Percentiles rank a stretch among this genome's conserved stretches.
These are phyloP conservation scores for Hippophae tibetana DNA, from an alignment of 306 rosid genomes.

Conservation along the genomic window DNA sequence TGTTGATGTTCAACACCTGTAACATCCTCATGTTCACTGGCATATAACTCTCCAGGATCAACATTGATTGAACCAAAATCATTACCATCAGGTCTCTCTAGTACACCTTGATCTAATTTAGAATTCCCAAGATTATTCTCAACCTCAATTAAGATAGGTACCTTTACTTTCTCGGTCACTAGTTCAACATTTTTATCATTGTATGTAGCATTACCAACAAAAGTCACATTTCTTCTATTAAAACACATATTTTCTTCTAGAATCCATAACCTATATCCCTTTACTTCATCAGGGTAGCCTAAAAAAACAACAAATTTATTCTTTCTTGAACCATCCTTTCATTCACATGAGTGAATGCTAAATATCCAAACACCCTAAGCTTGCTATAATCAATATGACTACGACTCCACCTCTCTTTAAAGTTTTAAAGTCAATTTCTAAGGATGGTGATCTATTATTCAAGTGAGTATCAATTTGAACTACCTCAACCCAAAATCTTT, in stretches of 20 bases:
- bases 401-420: neutral
- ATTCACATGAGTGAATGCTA: neutral
- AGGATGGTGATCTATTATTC: neutral
- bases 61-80: too few species aligned
- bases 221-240: neutral
- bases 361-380: neutral
- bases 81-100: too few species aligned
- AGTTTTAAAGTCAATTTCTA: neutral
- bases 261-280: neutral
- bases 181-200: too few species aligned
- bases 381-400: neutral
- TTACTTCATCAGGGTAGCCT: neutral
- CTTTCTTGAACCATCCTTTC: neutral
- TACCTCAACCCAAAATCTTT: neutral
- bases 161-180: too few species aligned
- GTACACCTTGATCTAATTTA: too few species aligned
- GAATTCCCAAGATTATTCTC: too few species aligned
- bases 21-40: too few species aligned
- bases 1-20: too few species aligned
- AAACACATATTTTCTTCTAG: neutral
- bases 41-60: too few species aligned
- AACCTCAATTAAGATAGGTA: too few species aligned
- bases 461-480: neutral
- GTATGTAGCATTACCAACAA: too few species aligned
- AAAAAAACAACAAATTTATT: too few species aligned